Evolutionary conservation across 129 eudicot genomes (phyloP).

Genomic region (Erigeron canadensis): DNA sequence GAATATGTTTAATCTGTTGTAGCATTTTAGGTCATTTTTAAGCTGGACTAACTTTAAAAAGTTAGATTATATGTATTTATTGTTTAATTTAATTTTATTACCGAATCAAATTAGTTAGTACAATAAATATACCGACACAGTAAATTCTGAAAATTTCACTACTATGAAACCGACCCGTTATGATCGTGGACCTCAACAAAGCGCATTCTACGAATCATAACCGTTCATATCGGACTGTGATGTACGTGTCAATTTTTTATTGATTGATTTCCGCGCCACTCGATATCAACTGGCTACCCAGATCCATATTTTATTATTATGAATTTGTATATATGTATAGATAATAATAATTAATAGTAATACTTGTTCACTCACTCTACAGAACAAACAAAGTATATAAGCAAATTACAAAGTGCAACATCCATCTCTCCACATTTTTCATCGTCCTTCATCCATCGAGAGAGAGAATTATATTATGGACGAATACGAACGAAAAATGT

Average conservation of each 20-base stretch:
- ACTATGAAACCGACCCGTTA: slow-evolving; percentile 10
- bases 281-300: slow-evolving; percentile 24
- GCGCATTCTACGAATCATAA: slow-evolving; percentile 29
- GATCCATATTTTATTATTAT: slow-evolving; percentile 40
- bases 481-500: slow-evolving; percentile 44
- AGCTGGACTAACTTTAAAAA: too few species aligned
- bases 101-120: too few species aligned
- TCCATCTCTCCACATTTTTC: not conserved
- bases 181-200: not conserved
- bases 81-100: too few species aligned
- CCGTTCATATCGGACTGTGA: slow-evolving; percentile 30
- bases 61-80: too few species aligned
- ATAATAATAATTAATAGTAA: too few species aligned
- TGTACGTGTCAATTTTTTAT: slow-evolving; percentile 38
- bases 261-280: slow-evolving; percentile 51
- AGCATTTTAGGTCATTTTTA: too few species aligned
- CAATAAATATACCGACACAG: too few species aligned
- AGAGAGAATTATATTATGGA: too few species aligned
- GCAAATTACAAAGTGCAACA: not conserved
- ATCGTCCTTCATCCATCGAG: too few species aligned
- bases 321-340: not conserved
- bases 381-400: not conserved
- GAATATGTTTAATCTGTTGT: too few species aligned
- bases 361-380: not conserved
- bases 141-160: too few species aligned